Base-by-base conservation (phyloP, 176 grass and related monocot species). In the Aegilops tauschii region DNA sequence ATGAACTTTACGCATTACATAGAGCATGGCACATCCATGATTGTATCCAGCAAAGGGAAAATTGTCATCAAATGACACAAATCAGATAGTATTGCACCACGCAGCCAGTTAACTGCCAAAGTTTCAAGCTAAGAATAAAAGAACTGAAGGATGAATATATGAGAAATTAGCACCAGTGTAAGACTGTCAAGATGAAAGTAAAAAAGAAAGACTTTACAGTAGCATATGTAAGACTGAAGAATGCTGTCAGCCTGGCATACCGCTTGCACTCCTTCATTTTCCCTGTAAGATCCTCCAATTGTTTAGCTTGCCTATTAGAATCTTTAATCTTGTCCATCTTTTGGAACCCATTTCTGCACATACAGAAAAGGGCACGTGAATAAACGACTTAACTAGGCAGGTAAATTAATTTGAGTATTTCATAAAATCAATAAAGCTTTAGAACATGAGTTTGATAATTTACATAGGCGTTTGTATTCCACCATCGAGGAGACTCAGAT, bases 281-380 rank as follows among this genome's bases (percentile, higher is more conserved):
- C 56, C 80, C 96, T 39, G 96, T 98, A 59, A 98, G 96, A 82
- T 96, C 94, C 73, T 98, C 96, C 83, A 98, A 81, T 80, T 96
- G 92, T 65, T 93, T 94, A 88, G 94, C 85, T 86, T 98, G 96
- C 80, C 96, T 91, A 84, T 84, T 98, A 80, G 93, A 74, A 86
- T 98, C 96, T 88, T 93, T 98, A 78, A 98, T 94, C 88, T 98
- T 98, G 70, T 96, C 93, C 90, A 98, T 85, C 91, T 94, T 98
- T 88, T 96, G 96, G 83, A 98, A 98, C 83, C 96, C 96, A 93
- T 98, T 92, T 92, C 96, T 98, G 92, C 42, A 90, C 12, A 69
- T 13, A 52, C 49, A 89, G 88, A 49, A 63, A 59, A 84, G 2
- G 2, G 39, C 56, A 1, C 11, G 64, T 69, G 49, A 69, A 67